Conservation (phyloP, 768 basidiomycete species). For the Kwoniella europaea region DNA sequence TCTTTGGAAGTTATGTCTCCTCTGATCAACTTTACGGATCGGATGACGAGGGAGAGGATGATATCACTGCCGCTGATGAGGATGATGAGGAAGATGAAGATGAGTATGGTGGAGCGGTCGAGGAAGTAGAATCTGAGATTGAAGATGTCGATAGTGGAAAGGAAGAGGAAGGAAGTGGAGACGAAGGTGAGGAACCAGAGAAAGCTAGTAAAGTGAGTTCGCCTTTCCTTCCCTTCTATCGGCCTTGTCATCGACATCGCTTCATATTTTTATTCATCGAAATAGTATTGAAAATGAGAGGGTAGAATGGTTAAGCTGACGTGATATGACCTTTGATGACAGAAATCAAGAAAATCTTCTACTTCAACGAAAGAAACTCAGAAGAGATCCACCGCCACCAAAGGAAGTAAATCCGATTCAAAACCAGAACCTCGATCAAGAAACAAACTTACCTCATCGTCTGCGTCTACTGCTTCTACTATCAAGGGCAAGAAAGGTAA, state of each 20-base stretch:
- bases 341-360: neutral
- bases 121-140: neutral
- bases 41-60: slow-evolving; percentile 13
- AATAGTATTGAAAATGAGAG: too few relatives aligned
- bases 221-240: neutral
- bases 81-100: slow-evolving; percentile 9
- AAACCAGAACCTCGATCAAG: neutral
- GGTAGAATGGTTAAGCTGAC: neutral
- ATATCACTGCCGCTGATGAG: neutral
- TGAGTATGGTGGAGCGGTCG: neutral
- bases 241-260: too few relatives aligned
- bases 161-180: neutral
- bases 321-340: neutral
- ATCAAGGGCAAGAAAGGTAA: slow-evolving; percentile 1
- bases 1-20: slow-evolving; percentile 7
- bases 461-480: neutral
- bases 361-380: neutral
- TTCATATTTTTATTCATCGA: too few relatives aligned
- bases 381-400: neutral
- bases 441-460: neutral
- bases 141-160: neutral
- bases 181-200: neutral
- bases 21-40: slow-evolving; percentile 16
- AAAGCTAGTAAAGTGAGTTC: neutral
- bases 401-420: neutral